phyloP scores from a whole-genome alignment of 2,329 filamentous ascomycete species.

The Aspergillus aculeatinus region DNA sequence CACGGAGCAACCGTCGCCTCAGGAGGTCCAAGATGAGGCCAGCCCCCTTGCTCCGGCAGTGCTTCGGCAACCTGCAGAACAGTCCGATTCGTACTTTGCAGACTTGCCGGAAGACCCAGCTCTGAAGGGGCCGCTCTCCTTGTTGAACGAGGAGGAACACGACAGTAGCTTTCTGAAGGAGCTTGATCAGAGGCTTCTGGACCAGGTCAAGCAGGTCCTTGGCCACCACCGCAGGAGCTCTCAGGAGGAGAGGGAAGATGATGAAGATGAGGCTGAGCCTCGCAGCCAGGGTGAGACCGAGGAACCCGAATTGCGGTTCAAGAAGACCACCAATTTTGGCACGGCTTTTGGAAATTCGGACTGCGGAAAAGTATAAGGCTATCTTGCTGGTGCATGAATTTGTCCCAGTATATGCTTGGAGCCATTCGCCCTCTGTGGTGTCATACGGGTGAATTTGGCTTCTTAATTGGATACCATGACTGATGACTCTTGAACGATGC shows the following conservation, averaged over 20 bases:
- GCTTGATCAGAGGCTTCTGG: constrained; percentile 45
- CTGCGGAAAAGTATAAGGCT: constrained; percentile 16
- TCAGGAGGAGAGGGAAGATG: constrained; percentile 18
- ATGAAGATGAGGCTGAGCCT: constrained; percentile 22
- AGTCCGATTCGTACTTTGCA: constrained; percentile 43
- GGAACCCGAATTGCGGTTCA: constrained; percentile 44
- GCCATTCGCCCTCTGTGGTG: not conserved
- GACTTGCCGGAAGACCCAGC: constrained; percentile 44
- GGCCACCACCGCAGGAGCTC: constrained; percentile 24
- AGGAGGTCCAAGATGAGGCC: constrained; percentile 22
- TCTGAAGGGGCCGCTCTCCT: constrained; percentile 44
- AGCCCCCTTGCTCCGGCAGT: constrained; percentile 36
- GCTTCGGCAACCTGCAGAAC: constrained; percentile 38
- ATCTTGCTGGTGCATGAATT: not conserved
- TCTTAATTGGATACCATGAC: constrained; percentile 13
- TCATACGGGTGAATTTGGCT: not conserved
- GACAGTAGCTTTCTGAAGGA: constrained; percentile 43
- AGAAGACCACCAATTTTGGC: constrained; percentile 49
- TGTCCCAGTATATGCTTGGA: not conserved
- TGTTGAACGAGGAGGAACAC: constrained; percentile 42
- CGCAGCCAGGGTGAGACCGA: constrained; percentile 25
- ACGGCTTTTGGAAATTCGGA: constrained; percentile 43
- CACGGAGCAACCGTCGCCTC: constrained; percentile 27
- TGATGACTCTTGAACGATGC: constrained; percentile 14
- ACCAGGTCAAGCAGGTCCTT: constrained; percentile 38